These are phyloP conservation scores for Penicillium sp. DNA, from an alignment of 2,329 filamentous ascomycete genomes.

Conservation along the genomic window DNA sequence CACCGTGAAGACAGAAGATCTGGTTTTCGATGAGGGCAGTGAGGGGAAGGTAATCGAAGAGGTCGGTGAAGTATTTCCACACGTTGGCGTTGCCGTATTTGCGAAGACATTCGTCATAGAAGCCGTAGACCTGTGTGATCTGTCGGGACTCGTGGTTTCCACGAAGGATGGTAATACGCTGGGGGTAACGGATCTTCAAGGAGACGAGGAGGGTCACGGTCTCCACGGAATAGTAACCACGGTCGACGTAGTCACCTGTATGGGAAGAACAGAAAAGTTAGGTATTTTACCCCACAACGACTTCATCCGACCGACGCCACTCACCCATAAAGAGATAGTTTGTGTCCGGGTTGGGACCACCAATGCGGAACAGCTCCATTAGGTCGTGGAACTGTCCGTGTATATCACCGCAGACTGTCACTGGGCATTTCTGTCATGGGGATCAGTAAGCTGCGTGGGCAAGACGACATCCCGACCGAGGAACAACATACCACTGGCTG, in stretches of 20 bases:
- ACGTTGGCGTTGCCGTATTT: conserved; percentile 99
- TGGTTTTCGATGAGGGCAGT: conserved; percentile 98
- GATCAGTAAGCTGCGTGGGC: conserved; percentile 18
- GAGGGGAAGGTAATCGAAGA: conserved; percentile 97
- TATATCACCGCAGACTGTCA: conserved; percentile 98
- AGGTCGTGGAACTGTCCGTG: conserved; percentile 98
- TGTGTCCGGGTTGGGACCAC: conserved; percentile 94
- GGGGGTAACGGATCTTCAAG: conserved; percentile 96
- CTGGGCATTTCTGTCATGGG: conserved; percentile 80
- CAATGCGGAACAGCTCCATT: conserved; percentile 99
- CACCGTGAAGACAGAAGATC: conserved; percentile 98
- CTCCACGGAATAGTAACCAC: conserved; percentile 98
- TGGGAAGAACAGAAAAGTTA: conserved; percentile 5
- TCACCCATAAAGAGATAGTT: conserved; percentile 99
- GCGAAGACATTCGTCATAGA: conserved; percentile 97
- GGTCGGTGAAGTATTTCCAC: conserved; percentile 98
- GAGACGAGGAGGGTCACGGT: conserved; percentile 95
- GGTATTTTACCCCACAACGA: conserved; percentile 11
- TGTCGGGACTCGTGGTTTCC: conserved; percentile 99
- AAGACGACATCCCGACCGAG: conserved; percentile 18
- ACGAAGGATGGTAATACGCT: conserved; percentile 96
- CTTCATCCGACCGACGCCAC: conserved; percentile 31
- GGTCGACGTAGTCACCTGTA: conserved; percentile 93
- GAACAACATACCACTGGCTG: conserved; percentile 82
- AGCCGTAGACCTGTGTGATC: conserved; percentile 98